Conservation (phyloP, 1,284 basidiomycete genomes). For the Vanrija pseudolonga region DNA sequence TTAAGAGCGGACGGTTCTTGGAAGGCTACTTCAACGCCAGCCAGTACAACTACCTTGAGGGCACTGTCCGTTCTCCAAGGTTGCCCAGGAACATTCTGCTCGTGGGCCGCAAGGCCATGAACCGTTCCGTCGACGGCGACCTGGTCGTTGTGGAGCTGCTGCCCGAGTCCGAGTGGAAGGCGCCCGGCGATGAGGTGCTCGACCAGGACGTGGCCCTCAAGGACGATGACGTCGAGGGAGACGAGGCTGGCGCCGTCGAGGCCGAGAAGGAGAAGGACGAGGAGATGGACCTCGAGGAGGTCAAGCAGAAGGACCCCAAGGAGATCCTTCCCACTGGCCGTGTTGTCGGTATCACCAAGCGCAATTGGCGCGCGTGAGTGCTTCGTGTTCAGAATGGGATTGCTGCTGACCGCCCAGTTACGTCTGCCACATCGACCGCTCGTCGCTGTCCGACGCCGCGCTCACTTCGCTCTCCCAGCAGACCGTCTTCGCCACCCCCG, state of each 20-base stretch:
- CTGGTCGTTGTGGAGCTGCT: conserved; percentile 88
- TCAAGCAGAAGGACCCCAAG: conserved; percentile 47
- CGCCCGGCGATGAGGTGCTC: conserved; percentile 85
- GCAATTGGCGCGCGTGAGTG: conserved; percentile 87
- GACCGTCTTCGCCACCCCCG: conserved; percentile 91
- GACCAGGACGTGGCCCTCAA: conserved; percentile 86
- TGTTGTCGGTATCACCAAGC: conserved; percentile 86
- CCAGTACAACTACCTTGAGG: conserved; percentile 95
- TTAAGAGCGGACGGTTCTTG: conserved; percentile 77
- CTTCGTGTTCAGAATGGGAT: background rate
- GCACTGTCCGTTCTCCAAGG: conserved; percentile 69
- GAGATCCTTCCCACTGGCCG: conserved; percentile 76
- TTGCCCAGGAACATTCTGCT: conserved; percentile 78
- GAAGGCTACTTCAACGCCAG: conserved; percentile 96
- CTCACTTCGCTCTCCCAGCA: conserved; percentile 79
- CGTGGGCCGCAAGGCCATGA: conserved; percentile 89
- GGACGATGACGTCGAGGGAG: conserved; percentile 90
- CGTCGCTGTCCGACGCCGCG: conserved; percentile 75
- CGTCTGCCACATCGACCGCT: conserved; percentile 91
- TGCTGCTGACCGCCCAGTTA: conserved; percentile 56
- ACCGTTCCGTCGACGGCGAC: conserved; percentile 90
- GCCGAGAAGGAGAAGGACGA: conserved; percentile 40
- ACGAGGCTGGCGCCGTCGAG: conserved; percentile 66
- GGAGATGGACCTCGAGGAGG: conserved; percentile 41
- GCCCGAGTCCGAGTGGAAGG: conserved; percentile 85